Base-by-base conservation (phyloP, 148 eudicot genomes). In the Polygonum aviculare region DNA sequence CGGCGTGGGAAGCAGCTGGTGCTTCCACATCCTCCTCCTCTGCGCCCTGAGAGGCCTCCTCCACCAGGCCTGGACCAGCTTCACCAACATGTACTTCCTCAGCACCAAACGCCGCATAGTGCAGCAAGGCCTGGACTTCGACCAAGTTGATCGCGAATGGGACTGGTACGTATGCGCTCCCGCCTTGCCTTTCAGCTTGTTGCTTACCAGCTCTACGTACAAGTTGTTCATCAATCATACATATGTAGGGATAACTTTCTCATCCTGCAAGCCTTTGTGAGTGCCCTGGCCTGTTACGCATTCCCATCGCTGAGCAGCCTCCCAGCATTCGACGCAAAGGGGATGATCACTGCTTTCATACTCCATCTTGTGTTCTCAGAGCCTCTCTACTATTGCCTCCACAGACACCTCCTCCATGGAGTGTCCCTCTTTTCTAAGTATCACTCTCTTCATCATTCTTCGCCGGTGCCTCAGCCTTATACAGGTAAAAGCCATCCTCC, bases 121-220 rank as follows among this genome's bases (percentile, higher is more conserved):
- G 11, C 82, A 76, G 6, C 81, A 83, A 79, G 93, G 97, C 8
- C 82, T 90, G 38, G 94, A 88, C 73, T 93, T 93, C 69, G 82
- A 91, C 41, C 98, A 93, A 80, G 85, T 93, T 48, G 98, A 93
- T 47, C 83, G 77, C 21, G 98, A 93, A 78, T 91, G 94, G 94
- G 72, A 93, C 78, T 93, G 98, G 98, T 93, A 90, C 15, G 7
- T 39, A 7, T 39, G 4, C 7, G 7, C 41, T 39, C 7, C 7
- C 41, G 41, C 31, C 31, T 26, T 26, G 31, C 31, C 41, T 44
- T 44, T 44, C 9, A 44, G 11, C 9, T 44, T 44, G 1, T 44
- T 6, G 7, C 9, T 44, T 41, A 41, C 45, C 45, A 5, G n/a
- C n/a, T n/a, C n/a, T n/a, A n/a, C n/a, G n/a, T n/a, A n/a, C 1